Percentiles rank a stretch among this genome's conserved stretches.
Evolutionary conservation across 2,329 filamentous ascomycete species (phyloP).

Genomic region (Cercospora citrullina): DNA sequence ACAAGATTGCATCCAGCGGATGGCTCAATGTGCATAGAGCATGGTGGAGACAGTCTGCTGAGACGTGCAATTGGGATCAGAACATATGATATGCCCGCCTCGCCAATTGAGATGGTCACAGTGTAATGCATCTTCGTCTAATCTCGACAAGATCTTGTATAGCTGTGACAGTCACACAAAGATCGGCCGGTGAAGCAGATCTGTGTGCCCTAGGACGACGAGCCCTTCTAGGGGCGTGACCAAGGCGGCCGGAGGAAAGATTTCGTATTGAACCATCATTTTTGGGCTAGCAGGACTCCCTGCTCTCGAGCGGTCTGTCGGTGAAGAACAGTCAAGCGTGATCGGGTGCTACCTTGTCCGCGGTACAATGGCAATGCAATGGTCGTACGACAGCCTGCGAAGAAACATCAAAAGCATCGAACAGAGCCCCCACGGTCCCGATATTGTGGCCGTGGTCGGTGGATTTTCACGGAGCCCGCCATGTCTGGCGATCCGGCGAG

Average conservation of each 20-base stretch:
- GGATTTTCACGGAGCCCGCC: not conserved
- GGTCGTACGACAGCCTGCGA: constrained; percentile 5
- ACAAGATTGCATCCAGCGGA: too few species aligned
- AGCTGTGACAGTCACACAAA: constrained; percentile 8
- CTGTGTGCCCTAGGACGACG: not conserved
- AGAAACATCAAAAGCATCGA: not conserved
- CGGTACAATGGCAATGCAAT: not conserved
- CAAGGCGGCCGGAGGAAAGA: not conserved
- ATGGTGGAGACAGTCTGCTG: too few species aligned
- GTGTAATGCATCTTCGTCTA: not conserved
- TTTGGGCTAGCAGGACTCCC: not conserved
- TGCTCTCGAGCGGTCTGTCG: not conserved
- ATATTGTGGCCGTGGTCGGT: constrained; percentile 10
- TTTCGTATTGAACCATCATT: not conserved
- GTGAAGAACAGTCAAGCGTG: not conserved
- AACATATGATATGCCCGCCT: not conserved
- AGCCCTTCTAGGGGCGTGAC: not conserved
- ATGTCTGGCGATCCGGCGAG: not conserved
- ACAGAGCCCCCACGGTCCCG: not conserved
- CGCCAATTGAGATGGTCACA: not conserved
- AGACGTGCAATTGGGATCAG: too few species aligned
- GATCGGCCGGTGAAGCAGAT: constrained; percentile 5
- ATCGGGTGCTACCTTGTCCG: not conserved
- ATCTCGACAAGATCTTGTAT: not conserved
- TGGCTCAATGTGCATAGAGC: too few species aligned